These are phyloP conservation scores for Botrytis deweyae DNA, from an alignment of 2,329 filamentous ascomycete genomes.

Conservation along the genomic window DNA sequence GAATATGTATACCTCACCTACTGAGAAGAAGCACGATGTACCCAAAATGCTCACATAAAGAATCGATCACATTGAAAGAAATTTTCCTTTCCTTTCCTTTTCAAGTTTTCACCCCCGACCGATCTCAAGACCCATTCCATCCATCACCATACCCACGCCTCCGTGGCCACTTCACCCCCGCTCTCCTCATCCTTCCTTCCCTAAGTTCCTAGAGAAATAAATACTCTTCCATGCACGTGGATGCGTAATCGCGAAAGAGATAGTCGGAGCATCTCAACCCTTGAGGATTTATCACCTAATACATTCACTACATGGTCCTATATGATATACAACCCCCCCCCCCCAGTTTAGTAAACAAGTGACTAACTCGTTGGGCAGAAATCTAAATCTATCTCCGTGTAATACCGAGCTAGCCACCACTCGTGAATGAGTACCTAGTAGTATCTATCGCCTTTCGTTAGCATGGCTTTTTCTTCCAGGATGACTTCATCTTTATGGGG, in stretches of 20 bases:
- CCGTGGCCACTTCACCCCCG: not conserved
- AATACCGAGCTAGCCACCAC: not conserved
- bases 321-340: not conserved
- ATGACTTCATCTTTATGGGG: not conserved
- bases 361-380: not conserved
- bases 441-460: not conserved
- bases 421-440: not conserved
- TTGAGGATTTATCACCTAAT: not conserved
- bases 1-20: not conserved
- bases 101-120: not conserved
- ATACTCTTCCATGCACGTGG: not conserved
- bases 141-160: not conserved
- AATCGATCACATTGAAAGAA: not conserved
- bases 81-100: not conserved
- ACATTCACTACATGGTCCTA: not conserved
- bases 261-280: not conserved
- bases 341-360: not conserved
- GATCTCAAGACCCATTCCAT: not conserved
- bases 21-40: not conserved
- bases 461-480: not conserved
- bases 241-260: not conserved
- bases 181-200: not conserved
- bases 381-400: not conserved
- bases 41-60: rapidly evolving
- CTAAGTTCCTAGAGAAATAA: not conserved